Base-by-base conservation (phyloP, 306 rosid species). In the Dicorynia guianensis region DNA sequence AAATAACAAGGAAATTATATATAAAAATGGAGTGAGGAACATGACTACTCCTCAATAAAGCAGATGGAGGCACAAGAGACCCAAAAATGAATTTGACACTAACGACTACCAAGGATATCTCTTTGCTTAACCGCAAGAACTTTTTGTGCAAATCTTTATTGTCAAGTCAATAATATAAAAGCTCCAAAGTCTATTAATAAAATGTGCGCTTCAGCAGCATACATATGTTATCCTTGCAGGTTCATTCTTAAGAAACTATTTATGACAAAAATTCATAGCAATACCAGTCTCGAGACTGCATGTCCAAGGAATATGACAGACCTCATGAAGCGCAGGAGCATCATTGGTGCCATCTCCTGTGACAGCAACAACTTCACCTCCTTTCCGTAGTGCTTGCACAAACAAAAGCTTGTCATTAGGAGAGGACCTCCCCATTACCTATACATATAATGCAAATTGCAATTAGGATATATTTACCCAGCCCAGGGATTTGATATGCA, bases 351-450 rank as follows among this genome's bases (percentile, higher is more conserved):
- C 98, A 85, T 95, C 98, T 77, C 98, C 98, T 25, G 98, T 95
- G 68, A 95, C 98, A 70, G 97, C 98, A 71, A 95, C 98, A 60
- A 95, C 98, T 6, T 95, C 93, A 66, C 98, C 98, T 17, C 87
- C 83, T 82, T 85, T 92, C 73, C 98, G 93, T 66, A 95, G 80
- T 55, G 98, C 98, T 95, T 92, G 98, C 69, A 95, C 97, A 61
- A 95, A 97, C 87, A 95, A 85, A 72, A 95, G 89, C 90, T 95
- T 95, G 88, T 95, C 98, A 84, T 90, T 95, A 43, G 98, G 98
- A 69, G 98, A 95, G 84, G 98, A 95, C 84, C 98, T 90, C 12
- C 97, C 97, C 98, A 95, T 95, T 43, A 95, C 97, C 97, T 95
- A 80, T 40, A 80, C 61, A 74, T 17, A 63, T 79, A 44, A 58